Base-by-base conservation (phyloP, 176 grass and related monocot genomes). In the Urochloa ruziziensis region DNA sequence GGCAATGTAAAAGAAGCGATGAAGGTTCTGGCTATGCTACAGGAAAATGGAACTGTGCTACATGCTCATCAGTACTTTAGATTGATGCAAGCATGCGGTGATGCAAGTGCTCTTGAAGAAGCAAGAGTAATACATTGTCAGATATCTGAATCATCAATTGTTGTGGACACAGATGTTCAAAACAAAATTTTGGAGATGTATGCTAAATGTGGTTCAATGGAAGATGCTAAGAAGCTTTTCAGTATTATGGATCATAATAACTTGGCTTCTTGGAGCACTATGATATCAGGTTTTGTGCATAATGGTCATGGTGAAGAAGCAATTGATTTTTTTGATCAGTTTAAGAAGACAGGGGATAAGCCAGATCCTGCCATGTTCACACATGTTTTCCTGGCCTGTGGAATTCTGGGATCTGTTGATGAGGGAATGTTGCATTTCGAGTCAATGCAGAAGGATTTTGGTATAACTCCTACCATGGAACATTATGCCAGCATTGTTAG, bases 391-490 rank as follows among this genome's bases (percentile, higher is more conserved):
- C 83, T 80, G 85, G 89, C 87, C 27, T 99, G 89, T 83, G 96
- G 93, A 82, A 84, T 86, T 82, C 49, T 96, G 49, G 96, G 91
- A 16, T 94, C 93, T 54, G 89, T 99, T 73, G 77, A 96, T 77
- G 96, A 99, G 78, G 96, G 96, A 10, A 90, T 99, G 87, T 78
- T 96, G 80, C 91, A 99, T 91, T 93, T 96, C 49, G 88, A 95
- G 89, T 94, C 96, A 61, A 96, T 99, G 91, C 85, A 99, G 68
- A 91, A 92, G 49, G 89, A 96, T 74, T 99, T 89, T 90, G 81
- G 84, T 65, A 92, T 99, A 70, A 60, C 65, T 87, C 91, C 96
- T 87, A 59, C 69, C 62, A 90, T 91, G 83, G 87, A 91, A 76
- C 91, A 94, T 87, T 96, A 94, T 88, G 83, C 77, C 35, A 82